These are phyloP conservation scores for Trichoderma harzianum DNA, from an alignment of 2,329 filamentous ascomycete species.

Conservation along the genomic window DNA sequence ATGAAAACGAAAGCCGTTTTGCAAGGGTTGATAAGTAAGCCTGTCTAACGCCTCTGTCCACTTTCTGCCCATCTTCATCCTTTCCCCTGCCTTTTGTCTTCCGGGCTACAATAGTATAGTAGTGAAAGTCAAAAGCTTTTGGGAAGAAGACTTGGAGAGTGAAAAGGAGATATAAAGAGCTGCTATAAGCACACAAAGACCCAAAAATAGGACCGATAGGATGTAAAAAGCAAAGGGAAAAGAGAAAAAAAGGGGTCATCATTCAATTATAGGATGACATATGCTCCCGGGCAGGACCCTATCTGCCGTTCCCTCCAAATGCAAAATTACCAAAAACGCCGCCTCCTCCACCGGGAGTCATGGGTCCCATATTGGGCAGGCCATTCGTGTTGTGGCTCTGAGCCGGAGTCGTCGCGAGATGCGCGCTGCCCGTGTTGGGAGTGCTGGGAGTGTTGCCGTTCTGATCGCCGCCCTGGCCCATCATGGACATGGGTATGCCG, in stretches of 20 bases:
- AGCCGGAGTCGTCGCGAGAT: constrained; percentile 47
- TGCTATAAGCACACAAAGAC: constrained; percentile 4
- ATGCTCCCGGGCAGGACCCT: constrained; percentile 23
- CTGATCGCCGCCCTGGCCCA: constrained; percentile 31
- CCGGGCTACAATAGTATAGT: not conserved
- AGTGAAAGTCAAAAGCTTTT: not conserved
- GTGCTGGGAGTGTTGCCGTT: constrained; percentile 56
- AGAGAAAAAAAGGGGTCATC: not conserved
- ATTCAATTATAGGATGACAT: constrained; percentile 18
- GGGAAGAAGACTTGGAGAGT: not conserved
- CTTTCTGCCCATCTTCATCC: not conserved
- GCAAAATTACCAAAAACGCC: constrained; percentile 74
- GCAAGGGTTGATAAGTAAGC: not conserved
- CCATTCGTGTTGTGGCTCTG: constrained; percentile 56
- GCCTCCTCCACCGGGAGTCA: constrained; percentile 74
- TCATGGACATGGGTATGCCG: constrained; percentile 36
- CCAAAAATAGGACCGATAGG: not conserved
- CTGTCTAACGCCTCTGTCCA: not conserved
- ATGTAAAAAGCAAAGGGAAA: not conserved
- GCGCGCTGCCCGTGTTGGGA: constrained; percentile 63
- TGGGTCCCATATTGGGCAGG: constrained; percentile 59
- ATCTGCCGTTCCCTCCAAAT: constrained; percentile 43
- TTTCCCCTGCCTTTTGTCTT: too few species aligned
- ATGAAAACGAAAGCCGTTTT: not conserved
- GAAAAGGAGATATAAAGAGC: not conserved